A percentile compares a stretch with the other conserved stretches of the same genome.
Conservation (phyloP, 257 asterid genomes). For the Penstemon barbatus region DNA sequence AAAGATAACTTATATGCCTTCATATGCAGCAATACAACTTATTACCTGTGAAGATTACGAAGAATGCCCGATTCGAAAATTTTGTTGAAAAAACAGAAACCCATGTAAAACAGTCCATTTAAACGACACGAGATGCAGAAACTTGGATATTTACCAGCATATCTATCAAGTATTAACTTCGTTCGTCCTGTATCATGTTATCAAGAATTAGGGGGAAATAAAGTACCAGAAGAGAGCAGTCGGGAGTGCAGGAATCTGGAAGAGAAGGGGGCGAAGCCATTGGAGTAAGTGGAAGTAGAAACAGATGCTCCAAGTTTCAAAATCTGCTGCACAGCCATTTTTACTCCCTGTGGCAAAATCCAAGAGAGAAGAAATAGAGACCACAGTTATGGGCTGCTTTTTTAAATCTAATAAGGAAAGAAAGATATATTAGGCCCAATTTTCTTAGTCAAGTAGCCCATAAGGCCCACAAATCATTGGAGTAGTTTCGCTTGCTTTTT, state of each 20-base stretch:
- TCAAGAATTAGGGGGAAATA: not conserved
- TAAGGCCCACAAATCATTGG: too few species aligned
- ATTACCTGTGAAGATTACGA: too few species aligned
- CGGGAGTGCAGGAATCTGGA: conserved; percentile 33
- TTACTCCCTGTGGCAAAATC: not conserved
- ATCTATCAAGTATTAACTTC: not conserved
- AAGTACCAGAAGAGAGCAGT: conserved; percentile 40
- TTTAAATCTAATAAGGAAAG: too few species aligned
- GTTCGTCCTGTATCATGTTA: not conserved
- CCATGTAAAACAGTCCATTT: not conserved
- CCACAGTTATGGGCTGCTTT: too few species aligned
- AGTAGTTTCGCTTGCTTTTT: too few species aligned
- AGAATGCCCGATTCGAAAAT: too few species aligned
- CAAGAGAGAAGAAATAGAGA: too few species aligned
- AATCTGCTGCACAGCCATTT: conserved; percentile 49
- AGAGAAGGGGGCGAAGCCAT: conserved; percentile 31
- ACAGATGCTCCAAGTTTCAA: conserved; percentile 36
- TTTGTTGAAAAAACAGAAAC: too few species aligned
- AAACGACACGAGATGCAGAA: not conserved
- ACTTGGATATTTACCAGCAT: not conserved
- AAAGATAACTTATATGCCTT: too few species aligned
- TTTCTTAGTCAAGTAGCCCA: too few species aligned
- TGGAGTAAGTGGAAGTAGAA: conserved; percentile 33
- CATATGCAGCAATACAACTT: too few species aligned
- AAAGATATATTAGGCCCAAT: too few species aligned